These are phyloP conservation scores for Cryptococcus neoformans DNA, from an alignment of 1,284 basidiomycete species.

Conservation along the genomic window DNA sequence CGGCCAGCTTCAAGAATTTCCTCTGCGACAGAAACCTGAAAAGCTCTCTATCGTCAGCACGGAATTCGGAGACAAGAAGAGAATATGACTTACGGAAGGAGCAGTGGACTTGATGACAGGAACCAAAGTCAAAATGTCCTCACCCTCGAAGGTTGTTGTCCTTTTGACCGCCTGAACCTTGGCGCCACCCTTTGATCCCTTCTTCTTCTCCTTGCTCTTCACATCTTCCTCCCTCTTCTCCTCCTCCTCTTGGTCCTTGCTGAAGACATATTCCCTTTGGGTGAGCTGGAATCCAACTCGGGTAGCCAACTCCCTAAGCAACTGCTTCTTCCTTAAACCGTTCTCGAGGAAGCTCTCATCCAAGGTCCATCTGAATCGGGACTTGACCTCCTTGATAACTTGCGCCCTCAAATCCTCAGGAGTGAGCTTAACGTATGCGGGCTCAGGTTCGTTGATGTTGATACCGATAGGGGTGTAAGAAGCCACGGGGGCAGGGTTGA, in stretches of 20 bases:
- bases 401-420: slow-evolving; percentile 51
- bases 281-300: slow-evolving; percentile 57
- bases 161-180: slow-evolving; percentile 6
- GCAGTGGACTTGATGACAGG: slow-evolving; percentile 56
- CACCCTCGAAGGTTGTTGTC: slow-evolving; percentile 51
- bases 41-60: not conserved
- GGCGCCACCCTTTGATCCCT: slow-evolving; percentile 11
- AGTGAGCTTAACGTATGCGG: slow-evolving; percentile 53
- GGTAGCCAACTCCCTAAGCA: slow-evolving; percentile 55
- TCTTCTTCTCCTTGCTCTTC: slow-evolving; percentile 24
- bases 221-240: slow-evolving; percentile 28
- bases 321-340: slow-evolving; percentile 49
- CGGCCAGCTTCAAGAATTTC: slow-evolving; percentile 57
- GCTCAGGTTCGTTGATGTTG: slow-evolving; percentile 20
- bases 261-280: slow-evolving; percentile 53
- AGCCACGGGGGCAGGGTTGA: slow-evolving; percentile 51
- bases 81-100: slow-evolving; percentile 45
- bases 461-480: slow-evolving; percentile 44
- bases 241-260: slow-evolving; percentile 8
- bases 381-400: slow-evolving; percentile 50
- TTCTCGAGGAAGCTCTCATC: slow-evolving; percentile 45
- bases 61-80: not conserved
- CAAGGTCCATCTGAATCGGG: slow-evolving; percentile 54
- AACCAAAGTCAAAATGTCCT: slow-evolving; percentile 55
- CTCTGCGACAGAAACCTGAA: slow-evolving; percentile 53